Percentiles rank a stretch among this genome's conserved stretches.
Conservation (phyloP, 2,329 filamentous ascomycete species). For the Sordariomycetes sp. region DNA sequence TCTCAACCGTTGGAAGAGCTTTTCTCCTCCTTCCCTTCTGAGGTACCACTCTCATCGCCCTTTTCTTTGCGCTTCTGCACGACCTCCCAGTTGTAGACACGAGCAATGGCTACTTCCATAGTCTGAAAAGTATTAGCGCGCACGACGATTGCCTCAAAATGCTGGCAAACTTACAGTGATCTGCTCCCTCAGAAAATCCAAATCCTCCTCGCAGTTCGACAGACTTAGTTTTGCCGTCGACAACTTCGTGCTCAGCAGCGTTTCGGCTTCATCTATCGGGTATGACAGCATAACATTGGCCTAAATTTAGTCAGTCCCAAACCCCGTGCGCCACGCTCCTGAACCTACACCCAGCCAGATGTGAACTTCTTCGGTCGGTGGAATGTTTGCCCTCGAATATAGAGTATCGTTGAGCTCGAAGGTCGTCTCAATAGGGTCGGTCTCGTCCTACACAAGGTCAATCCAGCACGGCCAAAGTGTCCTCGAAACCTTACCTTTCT, state of each 20-base stretch:
- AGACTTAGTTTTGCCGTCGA: slow-evolving; percentile 70
- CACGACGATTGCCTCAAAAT: slow-evolving; percentile 5
- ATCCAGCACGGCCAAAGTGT: background rate
- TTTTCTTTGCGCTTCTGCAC: slow-evolving; percentile 92
- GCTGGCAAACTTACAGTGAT: slow-evolving; percentile 61
- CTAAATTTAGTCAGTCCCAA: slow-evolving; percentile 29
- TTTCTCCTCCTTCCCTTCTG: slow-evolving; percentile 27
- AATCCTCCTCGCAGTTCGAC: slow-evolving; percentile 86
- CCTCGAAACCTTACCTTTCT: slow-evolving; percentile 46
- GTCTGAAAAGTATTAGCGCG: slow-evolving; percentile 48
- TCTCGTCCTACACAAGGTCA: slow-evolving; percentile 30
- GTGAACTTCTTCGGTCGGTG: slow-evolving; percentile 83
- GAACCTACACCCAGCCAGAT: slow-evolving; percentile 80
- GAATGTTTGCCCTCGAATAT: slow-evolving; percentile 78
- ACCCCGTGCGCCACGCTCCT: slow-evolving; percentile 1
- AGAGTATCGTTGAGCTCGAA: slow-evolving; percentile 97
- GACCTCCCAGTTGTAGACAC: slow-evolving; percentile 99
- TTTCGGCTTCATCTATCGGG: slow-evolving; percentile 77
- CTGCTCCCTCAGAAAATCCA: slow-evolving; percentile 92
- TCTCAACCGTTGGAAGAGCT: slow-evolving; percentile 15
- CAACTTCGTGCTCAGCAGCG: slow-evolving; percentile 68
- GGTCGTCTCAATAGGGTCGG: slow-evolving; percentile 75
- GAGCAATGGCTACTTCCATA: slow-evolving; percentile 88
- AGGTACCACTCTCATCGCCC: slow-evolving; percentile 42
- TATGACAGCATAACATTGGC: slow-evolving; percentile 98